Base-by-base conservation (phyloP, 2,329 filamentous ascomycete species). In the Neonectria hederae region DNA sequence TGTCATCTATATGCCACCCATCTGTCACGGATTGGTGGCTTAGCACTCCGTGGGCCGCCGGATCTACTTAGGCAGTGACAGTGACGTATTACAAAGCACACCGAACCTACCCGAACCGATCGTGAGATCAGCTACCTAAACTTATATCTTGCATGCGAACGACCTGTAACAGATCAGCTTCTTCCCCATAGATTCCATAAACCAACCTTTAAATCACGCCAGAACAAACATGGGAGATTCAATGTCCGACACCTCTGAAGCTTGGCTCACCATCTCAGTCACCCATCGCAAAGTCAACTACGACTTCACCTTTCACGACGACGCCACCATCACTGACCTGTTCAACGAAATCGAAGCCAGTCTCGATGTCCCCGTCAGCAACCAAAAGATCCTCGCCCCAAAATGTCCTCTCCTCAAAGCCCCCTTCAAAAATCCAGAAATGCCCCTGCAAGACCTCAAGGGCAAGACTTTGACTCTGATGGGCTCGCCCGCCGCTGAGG, bases 301-400 rank as follows among this genome's bases (percentile, higher is more conserved):
- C 69, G 80, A 78, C 10, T 77, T 86, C 60, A 72, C 78, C 6
- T 80, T 87, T 54, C 75, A 79, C 8, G 69, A 78, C 14, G 79
- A 82, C 63, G 82, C 83, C 19, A 87, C 84, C 6, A 78, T 88
- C 48, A 71, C 79, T 59, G 89, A 91, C 71, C 85, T 93, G 40
- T 89, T 89, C 48, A 76, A 83, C 54, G 81, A 84, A 65, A 87
- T 92, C 69, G 81, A 86, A 61, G 75, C 79, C 46, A 76, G 78
- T 3, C 83, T 92, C 57, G 84, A 83, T 54, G 87, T 93, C 58
- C 89, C 90, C 0, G 65, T 79, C 38, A 76, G 82, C 10, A 89
- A 92, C 76, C 90, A 92, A 74, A 93, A 93, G 75, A 84, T 91
- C 75, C 83, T 92, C 68, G 83, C 88, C 14, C 84, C 89, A 45